A percentile compares a stretch with the other conserved stretches of the same genome.
Conservation (phyloP, 2,329 filamentous ascomycete genomes). For the Pseudonectria foliicola region DNA sequence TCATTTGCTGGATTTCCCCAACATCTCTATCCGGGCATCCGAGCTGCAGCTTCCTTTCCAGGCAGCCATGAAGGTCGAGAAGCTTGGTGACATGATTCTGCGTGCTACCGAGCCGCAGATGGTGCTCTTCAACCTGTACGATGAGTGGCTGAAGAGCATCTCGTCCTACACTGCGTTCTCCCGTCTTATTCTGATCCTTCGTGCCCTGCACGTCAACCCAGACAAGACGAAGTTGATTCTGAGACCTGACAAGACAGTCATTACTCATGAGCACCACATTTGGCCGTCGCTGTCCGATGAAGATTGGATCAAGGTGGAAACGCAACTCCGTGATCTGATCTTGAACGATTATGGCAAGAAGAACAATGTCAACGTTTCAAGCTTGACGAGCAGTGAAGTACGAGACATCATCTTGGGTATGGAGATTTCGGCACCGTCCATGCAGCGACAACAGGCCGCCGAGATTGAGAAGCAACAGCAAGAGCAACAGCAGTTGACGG, state of each 20-base stretch:
- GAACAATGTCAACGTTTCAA: slow-evolving; percentile 98
- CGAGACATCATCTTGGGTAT: slow-evolving; percentile 98
- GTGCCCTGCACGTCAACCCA: slow-evolving; percentile 92
- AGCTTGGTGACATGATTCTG: slow-evolving; percentile 97
- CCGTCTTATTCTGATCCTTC: slow-evolving; percentile 83
- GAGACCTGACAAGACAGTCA: slow-evolving; percentile 93
- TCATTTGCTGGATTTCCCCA: slow-evolving; percentile 95
- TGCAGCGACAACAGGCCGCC: slow-evolving; percentile 96
- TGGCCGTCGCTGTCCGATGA: slow-evolving; percentile 94
- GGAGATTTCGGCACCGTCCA: slow-evolving; percentile 96
- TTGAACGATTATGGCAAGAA: slow-evolving; percentile 99
- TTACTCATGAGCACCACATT: slow-evolving; percentile 97
- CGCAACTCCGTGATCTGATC: slow-evolving; percentile 88
- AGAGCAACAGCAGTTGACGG: slow-evolving; percentile 92
- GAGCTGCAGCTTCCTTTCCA: slow-evolving; percentile 98
- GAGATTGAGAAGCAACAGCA: slow-evolving; percentile 99
- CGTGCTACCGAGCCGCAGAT: slow-evolving; percentile 98
- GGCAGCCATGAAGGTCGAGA: slow-evolving; percentile 99
- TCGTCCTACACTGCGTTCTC: slow-evolving; percentile 99
- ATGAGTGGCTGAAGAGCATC: slow-evolving; percentile 97
- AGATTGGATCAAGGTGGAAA: slow-evolving; percentile 99
- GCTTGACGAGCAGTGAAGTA: slow-evolving; percentile 92
- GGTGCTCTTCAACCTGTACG: slow-evolving; percentile 98
- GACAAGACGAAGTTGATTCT: slow-evolving; percentile 97
- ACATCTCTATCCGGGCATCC: slow-evolving; percentile 96